phyloP scores from a whole-genome alignment of 2,329 filamentous ascomycete genomes.

The Alternaria sp. region DNA sequence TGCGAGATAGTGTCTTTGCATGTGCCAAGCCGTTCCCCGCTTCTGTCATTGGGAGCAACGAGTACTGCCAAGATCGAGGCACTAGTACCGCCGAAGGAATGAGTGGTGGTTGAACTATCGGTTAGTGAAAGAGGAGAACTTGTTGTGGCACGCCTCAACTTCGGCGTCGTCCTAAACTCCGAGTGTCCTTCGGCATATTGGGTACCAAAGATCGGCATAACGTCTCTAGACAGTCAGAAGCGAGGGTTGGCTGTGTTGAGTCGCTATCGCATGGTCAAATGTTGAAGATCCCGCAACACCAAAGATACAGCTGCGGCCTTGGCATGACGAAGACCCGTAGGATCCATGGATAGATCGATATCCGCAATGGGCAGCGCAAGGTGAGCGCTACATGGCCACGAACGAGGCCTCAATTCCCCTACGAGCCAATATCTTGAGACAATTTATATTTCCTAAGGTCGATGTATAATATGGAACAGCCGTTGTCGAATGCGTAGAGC shows the following conservation, averaged over 20 bases:
- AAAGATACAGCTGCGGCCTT: neutral
- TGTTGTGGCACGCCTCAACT: neutral
- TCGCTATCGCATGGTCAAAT: neutral
- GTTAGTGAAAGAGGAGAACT: neutral
- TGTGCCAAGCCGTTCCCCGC: neutral
- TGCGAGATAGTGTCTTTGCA: constrained; percentile 3
- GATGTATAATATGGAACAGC: neutral
- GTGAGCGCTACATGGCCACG: neutral
- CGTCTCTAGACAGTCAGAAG: neutral
- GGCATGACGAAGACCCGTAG: neutral
- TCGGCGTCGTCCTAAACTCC: neutral
- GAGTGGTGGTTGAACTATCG: neutral
- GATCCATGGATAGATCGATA: neutral
- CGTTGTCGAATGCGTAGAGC: neutral
- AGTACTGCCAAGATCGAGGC: neutral
- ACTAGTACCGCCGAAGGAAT: neutral
- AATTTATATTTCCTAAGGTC: neutral
- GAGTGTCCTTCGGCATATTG: neutral
- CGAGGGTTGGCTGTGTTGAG: neutral
- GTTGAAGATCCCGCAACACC: neutral
- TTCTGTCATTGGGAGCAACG: neutral
- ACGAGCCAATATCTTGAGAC: neutral
- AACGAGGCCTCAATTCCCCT: neutral
- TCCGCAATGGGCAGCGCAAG: neutral
- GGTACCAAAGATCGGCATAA: neutral